phyloP scores from a whole-genome alignment of 163 green algal genomes.

The Trebouxiophyceae sp. region DNA sequence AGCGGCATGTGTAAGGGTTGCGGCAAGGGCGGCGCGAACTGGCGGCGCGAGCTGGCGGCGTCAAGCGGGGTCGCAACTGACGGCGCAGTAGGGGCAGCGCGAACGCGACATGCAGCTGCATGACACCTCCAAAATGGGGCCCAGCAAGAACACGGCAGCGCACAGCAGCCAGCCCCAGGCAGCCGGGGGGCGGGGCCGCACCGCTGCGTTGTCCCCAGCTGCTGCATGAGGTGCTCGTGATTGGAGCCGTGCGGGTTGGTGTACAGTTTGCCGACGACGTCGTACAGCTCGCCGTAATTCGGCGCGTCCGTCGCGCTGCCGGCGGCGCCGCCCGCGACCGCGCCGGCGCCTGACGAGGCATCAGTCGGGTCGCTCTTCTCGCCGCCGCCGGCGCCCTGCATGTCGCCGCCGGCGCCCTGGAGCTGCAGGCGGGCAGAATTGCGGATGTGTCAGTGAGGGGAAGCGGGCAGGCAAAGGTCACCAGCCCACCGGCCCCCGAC shows the following conservation, averaged over 20 bases:
- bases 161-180: too few species aligned
- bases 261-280: slow-evolving; percentile 3
- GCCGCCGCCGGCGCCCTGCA: neutral
- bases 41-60: too few species aligned
- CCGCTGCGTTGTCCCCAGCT: slow-evolving; percentile 6
- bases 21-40: neutral
- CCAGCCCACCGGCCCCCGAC: too few species aligned
- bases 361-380: neutral
- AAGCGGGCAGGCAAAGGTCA: too few species aligned
- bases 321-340: neutral
- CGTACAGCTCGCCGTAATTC: slow-evolving; percentile 6
- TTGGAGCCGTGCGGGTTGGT: neutral
- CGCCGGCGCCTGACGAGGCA: too few species aligned
- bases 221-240: slow-evolving; percentile 6
- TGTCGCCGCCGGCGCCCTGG: slow-evolving; percentile 1
- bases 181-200: neutral
- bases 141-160: too few species aligned
- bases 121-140: neutral
- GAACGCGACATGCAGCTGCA: neutral
- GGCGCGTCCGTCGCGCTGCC: neutral
- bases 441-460: too few species aligned
- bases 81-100: too few species aligned
- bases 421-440: neutral
- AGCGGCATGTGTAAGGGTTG: neutral
- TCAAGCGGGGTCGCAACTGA: too few species aligned